Percentiles rank a stretch among this genome's conserved stretches.
These are phyloP conservation scores for Malus hybrid DNA, from an alignment of 331 rosid genomes.

Conservation along the genomic window DNA sequence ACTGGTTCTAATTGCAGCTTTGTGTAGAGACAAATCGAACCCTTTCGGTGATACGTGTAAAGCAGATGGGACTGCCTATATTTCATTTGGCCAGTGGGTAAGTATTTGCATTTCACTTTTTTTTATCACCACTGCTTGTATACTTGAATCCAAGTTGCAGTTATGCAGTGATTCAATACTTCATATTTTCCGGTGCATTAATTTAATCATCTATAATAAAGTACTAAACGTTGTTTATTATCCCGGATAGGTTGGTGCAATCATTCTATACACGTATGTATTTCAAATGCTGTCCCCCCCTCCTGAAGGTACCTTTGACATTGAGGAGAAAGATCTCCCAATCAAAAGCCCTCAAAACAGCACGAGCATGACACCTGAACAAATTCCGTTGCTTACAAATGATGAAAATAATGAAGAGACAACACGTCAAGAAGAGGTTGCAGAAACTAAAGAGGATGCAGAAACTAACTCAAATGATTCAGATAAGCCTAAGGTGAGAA, in stretches of 20 bases:
- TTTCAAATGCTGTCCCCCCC: constrained; percentile 93
- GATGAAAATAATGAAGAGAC: neutral
- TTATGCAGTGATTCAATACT: neutral
- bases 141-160: constrained; percentile 7
- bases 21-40: constrained; percentile 70
- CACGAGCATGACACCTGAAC: constrained; percentile 24
- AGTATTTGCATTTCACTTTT: constrained; percentile 22
- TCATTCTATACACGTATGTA: constrained; percentile 88
- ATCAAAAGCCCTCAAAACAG: constrained; percentile 30
- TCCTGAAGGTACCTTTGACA: constrained; percentile 80
- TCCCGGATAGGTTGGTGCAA: constrained; percentile 85
- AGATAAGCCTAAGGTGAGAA: constrained; percentile 49
- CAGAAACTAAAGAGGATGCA: constrained; percentile 22
- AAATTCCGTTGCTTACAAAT: constrained; percentile 57
- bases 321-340: constrained; percentile 45
- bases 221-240: neutral
- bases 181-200: neutral
- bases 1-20: constrained; percentile 82
- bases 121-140: constrained; percentile 4
- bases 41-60: constrained; percentile 90
- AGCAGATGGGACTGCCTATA: constrained; percentile 92
- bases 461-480: constrained; percentile 26
- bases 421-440: constrained; percentile 14
- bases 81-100: constrained; percentile 99
- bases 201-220: neutral